Conservation (phyloP, 768 basidiomycete genomes). For the Pleurotus cornucopiae region DNA sequence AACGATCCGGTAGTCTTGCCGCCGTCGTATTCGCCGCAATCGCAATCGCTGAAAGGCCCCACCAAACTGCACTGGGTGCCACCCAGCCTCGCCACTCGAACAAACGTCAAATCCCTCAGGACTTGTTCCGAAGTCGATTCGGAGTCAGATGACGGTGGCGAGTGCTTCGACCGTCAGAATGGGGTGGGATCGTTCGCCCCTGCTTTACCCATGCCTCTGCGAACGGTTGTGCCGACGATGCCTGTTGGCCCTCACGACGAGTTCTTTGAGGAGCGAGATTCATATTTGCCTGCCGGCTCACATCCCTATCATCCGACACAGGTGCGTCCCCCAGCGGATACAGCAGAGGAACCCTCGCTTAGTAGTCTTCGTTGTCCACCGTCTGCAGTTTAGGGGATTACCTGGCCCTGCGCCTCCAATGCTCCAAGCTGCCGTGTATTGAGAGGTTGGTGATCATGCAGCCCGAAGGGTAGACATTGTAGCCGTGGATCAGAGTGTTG, state of each 20-base stretch:
- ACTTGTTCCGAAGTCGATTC: conserved; percentile 22
- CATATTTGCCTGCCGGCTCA: conserved; percentile 20
- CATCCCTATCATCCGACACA: conserved; percentile 29
- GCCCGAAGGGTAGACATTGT: too few species aligned
- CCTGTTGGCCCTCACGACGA: conserved; percentile 13
- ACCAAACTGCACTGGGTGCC: conserved; percentile 38
- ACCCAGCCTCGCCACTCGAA: conserved; percentile 27
- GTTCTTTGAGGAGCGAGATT: conserved; percentile 27
- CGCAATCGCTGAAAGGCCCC: neutral
- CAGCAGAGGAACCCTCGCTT: neutral
- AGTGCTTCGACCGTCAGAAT: conserved; percentile 10
- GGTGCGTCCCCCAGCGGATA: conserved; percentile 13
- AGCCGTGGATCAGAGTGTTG: too few species aligned
- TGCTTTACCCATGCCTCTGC: conserved; percentile 21
- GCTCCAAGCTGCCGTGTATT: conserved; percentile 1
- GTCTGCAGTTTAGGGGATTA: neutral
- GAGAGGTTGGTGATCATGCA: neutral
- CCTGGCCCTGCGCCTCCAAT: conserved; percentile 1
- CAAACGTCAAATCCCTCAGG: conserved; percentile 20
- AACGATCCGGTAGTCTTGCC: conserved; percentile 27
- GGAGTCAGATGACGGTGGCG: conserved; percentile 14
- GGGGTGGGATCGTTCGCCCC: neutral
- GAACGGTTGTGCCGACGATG: conserved; percentile 20
- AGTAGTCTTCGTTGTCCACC: neutral
- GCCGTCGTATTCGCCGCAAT: neutral